Conservation (phyloP, 805 yeast species). For the Dipodascus geniculatus region DNA sequence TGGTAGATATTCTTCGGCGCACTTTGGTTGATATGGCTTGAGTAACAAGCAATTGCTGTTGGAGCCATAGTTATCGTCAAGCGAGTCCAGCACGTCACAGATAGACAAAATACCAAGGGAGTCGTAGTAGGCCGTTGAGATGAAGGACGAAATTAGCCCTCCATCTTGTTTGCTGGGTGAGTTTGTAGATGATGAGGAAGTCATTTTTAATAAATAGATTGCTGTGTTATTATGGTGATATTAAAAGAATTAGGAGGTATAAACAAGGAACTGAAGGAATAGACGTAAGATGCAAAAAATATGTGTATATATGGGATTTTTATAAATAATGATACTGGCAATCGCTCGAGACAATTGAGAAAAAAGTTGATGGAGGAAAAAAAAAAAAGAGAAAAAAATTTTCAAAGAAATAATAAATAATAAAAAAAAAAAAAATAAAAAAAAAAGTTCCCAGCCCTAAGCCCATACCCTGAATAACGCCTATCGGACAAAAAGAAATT, state of each 20-base stretch:
- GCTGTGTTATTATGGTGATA: too few species aligned
- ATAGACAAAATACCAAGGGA: slow-evolving; percentile 29
- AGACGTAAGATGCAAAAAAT: too few species aligned
- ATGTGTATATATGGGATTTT: too few species aligned
- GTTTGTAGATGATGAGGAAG: not conserved
- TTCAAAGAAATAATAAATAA: not conserved
- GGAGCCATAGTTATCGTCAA: slow-evolving; percentile 19
- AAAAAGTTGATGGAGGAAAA: not conserved
- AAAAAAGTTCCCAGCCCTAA: not conserved
- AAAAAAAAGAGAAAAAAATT: not conserved
- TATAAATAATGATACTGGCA: too few species aligned
- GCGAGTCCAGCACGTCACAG: slow-evolving; percentile 29
- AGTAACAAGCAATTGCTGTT: not conserved
- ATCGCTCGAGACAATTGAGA: too few species aligned
- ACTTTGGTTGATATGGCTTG: not conserved
- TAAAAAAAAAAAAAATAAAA: not conserved
- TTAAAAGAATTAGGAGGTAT: too few species aligned
- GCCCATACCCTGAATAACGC: slow-evolving; percentile 1
- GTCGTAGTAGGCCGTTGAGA: slow-evolving; percentile 23
- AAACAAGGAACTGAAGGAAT: too few species aligned
- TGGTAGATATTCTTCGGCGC: not conserved
- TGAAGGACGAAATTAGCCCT: not conserved
- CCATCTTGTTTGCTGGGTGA: not conserved
- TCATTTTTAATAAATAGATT: not conserved
- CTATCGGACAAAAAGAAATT: not conserved